These are phyloP conservation scores for Colletotrichum tanaceti DNA, from an alignment of 2,329 filamentous ascomycete genomes.

Conservation along the genomic window DNA sequence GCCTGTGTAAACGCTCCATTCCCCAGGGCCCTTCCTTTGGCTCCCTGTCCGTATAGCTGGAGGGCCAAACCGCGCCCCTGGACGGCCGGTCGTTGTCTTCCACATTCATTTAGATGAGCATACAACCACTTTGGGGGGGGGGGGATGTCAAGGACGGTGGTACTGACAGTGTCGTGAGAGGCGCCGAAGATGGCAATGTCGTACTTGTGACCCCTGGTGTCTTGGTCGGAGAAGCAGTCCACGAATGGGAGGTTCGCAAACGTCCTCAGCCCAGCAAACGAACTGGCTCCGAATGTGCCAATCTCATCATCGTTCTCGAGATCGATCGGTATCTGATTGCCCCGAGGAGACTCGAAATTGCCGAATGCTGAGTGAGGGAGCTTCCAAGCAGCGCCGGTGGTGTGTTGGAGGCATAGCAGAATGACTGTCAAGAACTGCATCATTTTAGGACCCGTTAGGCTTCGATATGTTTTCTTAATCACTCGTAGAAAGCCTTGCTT, in stretches of 20 bases:
- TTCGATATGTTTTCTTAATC: not conserved
- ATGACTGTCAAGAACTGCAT: not conserved
- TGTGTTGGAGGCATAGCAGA: not conserved
- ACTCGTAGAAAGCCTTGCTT: not conserved
- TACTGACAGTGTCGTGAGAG: conserved; percentile 47
- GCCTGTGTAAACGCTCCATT: conserved; percentile 47
- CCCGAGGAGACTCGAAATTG: conserved; percentile 19
- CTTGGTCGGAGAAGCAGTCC: conserved; percentile 44
- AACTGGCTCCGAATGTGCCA: conserved; percentile 34
- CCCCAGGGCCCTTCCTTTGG: conserved; percentile 41
- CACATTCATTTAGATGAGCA: not conserved
- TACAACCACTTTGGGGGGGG: too few species aligned
- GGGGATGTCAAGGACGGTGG: not conserved
- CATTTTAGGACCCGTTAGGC: not conserved
- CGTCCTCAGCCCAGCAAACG: conserved; percentile 42
- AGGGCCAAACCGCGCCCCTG: conserved; percentile 47
- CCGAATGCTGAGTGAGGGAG: conserved; percentile 25
- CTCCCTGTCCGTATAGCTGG: conserved; percentile 45
- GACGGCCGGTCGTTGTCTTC: conserved; percentile 44
- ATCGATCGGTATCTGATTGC: conserved; percentile 38
- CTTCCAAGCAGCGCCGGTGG: conserved; percentile 20
- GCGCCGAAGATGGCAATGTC: conserved; percentile 48
- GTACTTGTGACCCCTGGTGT: conserved; percentile 32
- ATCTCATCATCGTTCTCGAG: conserved; percentile 34
- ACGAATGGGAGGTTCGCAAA: conserved; percentile 45